A percentile compares a stretch with the other conserved stretches of the same genome.
These are phyloP conservation scores for Nakaseomyces uthaithaninus DNA, from an alignment of 1,139 yeast genomes.

Conservation along the genomic window DNA sequence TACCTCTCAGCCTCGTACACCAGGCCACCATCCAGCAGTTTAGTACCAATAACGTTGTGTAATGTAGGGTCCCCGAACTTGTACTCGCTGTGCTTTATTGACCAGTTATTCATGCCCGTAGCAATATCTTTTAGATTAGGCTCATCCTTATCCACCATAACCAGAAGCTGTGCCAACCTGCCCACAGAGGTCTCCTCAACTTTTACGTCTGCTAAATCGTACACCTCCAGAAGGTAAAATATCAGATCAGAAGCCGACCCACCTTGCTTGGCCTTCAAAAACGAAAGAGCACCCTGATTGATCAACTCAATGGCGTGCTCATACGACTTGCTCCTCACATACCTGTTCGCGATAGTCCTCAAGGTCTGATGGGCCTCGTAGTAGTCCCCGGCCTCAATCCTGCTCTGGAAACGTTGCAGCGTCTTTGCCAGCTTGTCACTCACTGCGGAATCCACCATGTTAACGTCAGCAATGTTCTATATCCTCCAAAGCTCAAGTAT, in stretches of 20 bases:
- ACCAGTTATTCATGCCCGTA: conserved; percentile 59
- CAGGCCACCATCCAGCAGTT: conserved; percentile 39
- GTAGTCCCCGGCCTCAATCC: conserved; percentile 66
- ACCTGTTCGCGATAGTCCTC: conserved; percentile 79
- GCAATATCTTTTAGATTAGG: conserved; percentile 60
- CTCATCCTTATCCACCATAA: conserved; percentile 40
- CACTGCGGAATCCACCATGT: conserved; percentile 7
- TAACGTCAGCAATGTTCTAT: too few relatives aligned
- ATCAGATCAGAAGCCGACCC: conserved; percentile 78
- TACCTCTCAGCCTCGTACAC: conserved; percentile 51
- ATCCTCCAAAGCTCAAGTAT: too few relatives aligned
- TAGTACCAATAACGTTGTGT: conserved; percentile 66
- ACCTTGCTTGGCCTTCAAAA: conserved; percentile 60
- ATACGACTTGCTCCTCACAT: conserved; percentile 60
- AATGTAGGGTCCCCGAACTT: conserved; percentile 69
- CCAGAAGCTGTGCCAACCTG: conserved; percentile 30
- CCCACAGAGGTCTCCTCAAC: conserved; percentile 40
- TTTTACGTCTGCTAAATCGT: conserved; percentile 41
- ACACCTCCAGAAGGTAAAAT: conserved; percentile 63
- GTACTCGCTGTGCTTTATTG: conserved; percentile 40
- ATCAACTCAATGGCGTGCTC: conserved; percentile 65
- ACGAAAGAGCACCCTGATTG: conserved; percentile 58
- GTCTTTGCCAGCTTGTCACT: conserved; percentile 47
- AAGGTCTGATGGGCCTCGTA: conserved; percentile 95
- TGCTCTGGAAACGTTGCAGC: conserved; percentile 54